A percentile compares a stretch with the other conserved stretches of the same genome.
Evolutionary conservation across 2,329 filamentous ascomycete genomes (phyloP).

Genomic region (Penicillium sp.): DNA sequence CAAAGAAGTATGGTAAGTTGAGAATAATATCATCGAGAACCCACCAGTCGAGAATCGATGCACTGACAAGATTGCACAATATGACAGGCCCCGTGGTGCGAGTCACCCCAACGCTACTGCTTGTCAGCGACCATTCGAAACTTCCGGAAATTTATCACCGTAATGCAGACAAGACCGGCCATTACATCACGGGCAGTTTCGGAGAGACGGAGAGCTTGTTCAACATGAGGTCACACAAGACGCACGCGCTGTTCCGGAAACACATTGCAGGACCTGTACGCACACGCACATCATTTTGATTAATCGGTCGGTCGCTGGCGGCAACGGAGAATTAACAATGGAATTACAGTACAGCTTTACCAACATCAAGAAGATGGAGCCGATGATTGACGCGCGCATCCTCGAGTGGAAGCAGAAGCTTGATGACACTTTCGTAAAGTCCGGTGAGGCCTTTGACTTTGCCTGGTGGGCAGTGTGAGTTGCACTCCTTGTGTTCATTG

Average conservation of each 20-base stretch:
- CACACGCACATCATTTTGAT: neutral
- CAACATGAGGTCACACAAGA: slow-evolving; percentile 50
- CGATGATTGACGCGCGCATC: slow-evolving; percentile 49
- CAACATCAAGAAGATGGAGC: slow-evolving; percentile 56
- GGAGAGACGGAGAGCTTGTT: slow-evolving; percentile 52
- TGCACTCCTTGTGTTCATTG: too few relatives aligned
- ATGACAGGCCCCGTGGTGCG: slow-evolving; percentile 48
- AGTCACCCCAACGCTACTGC: slow-evolving; percentile 49
- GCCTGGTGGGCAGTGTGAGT: slow-evolving; percentile 48
- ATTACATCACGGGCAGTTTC: slow-evolving; percentile 55
- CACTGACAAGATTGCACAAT: neutral
- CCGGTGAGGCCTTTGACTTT: slow-evolving; percentile 48
- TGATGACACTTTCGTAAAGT: slow-evolving; percentile 41
- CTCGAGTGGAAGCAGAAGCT: slow-evolving; percentile 48
- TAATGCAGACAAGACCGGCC: slow-evolving; percentile 51
- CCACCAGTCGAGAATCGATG: too few relatives aligned
- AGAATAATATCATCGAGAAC: neutral
- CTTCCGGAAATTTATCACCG: slow-evolving; percentile 53
- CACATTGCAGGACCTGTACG: slow-evolving; percentile 44
- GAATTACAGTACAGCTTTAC: slow-evolving; percentile 45
- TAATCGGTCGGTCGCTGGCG: neutral
- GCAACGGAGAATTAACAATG: neutral
- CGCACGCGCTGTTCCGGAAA: slow-evolving; percentile 50
- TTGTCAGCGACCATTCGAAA: slow-evolving; percentile 49
- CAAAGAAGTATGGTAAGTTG: slow-evolving; percentile 45